Evolutionary conservation across 2,329 filamentous ascomycete species (phyloP), one percentile per base, ranked within the genome.

Genomic region (Pseudomassariella vexata): DNA sequence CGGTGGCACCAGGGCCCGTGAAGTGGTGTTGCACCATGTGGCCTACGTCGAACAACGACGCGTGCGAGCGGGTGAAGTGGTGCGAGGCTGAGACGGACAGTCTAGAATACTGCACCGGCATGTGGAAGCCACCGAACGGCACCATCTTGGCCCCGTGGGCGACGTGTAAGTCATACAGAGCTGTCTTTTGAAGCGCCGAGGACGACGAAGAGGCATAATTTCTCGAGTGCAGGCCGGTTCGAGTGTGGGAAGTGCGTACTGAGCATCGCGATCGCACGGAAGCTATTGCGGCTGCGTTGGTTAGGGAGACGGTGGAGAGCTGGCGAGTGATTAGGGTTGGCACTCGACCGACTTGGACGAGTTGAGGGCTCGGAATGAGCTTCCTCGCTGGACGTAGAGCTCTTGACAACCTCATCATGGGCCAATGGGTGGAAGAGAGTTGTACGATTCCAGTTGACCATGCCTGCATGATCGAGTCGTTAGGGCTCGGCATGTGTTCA

Each of bases 11-110:
- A 6, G 86, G 78, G 0, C 92, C 92, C 31, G 76, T 76, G 55
- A 98, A 79, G 45, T 80, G 74, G 59, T 95, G 88, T 65, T 95
- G 89, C 41, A 82, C 88, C 90, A 96, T 96, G 65, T 96, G 92
- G 56, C 83, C 83, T 34, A 96, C 92, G 60, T 98, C 92, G 54
- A 98, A 98, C 42, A 98, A 66, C 42, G 88, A 95, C 36, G 86
- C 84, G 60, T 89, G 84, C 48, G 79, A 73, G 34, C 92, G 79
- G 11, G 92, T 96, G 73, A 90, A 95, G 49, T 79, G 73, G 67
- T 96, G 92, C 32, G 87, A 94, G 39, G 88, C 85, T 45, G 76
- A 72, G 42, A 95, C 82, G 46, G 82, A 81, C 44, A 85, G 71
- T 44, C 79, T 75, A 20, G 71, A 62, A 66, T 96, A 98, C 59